Base-by-base conservation (phyloP, 2,329 filamentous ascomycete genomes). In the Pseudocercospora crystallina region DNA sequence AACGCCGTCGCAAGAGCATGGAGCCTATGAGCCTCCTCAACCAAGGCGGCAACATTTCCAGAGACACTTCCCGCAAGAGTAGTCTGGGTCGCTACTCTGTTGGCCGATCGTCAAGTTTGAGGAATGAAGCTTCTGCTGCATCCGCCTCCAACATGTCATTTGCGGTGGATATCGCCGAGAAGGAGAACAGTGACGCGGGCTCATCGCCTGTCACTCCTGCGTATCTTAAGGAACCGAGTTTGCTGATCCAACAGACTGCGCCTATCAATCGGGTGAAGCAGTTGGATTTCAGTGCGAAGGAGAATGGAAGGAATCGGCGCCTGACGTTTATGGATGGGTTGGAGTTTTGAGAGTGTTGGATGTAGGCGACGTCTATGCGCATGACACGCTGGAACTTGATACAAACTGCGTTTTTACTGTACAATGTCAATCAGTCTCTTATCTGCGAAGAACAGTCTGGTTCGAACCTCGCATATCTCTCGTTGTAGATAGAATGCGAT, bases 1-100 rank as follows among this genome's bases (percentile, higher is more conserved):
- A 60, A 43, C 61, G 68, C 20, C 56, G 66, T 20, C 61, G 66
- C 37, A 71, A 71, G 61, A 64, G 60, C 11, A 69, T 71, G 65
- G 68, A 71, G 57, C 68, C 68, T 12, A 55, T 59, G 34, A 56
- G 60, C 12, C 54, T 69, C 15, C 39, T 64, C 17, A 63, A 67
- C 41, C 40, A 68, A 11, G 61, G 61, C 7, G 68, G 67, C 30
- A 69, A 65, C 45, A 58, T 69, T 39, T 61, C 69, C 17, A 52
- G 62, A 32, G 60, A 62, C 31, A 26, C 20, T 26, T 26, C 20
- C 20, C 59, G 67, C 20, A 61, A 64, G 56, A 61, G 61, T 44
- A 65, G 58, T 45, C 14, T 56, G 1, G 63, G 65, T 5, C 59
- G 66, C 8, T 57, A 56, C 38, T 63, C 62, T 13, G 53, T 64